Evolutionary conservation across 106 monocot genomes (phyloP), one percentile per base, ranked within the genome.

Genomic region (Dendrobium catenatum): DNA sequence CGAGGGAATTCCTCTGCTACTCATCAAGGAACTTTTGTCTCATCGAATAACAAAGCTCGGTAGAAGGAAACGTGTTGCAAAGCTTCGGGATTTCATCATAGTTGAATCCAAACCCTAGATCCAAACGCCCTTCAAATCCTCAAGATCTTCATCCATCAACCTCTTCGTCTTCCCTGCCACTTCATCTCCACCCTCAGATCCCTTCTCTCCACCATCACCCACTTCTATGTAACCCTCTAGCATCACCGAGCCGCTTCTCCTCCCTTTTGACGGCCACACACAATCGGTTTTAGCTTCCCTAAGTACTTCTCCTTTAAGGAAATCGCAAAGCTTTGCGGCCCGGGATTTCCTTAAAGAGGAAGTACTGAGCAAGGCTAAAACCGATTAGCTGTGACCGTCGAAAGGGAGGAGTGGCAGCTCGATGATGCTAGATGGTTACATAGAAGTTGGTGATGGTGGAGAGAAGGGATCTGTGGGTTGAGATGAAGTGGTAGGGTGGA

Each of bases 11-110:
- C 84, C 66, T 72, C 72, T 48, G 78, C 83, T 82, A 68, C 33
- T 88, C 85, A n/a, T 85, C 82, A 5, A 80, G 29, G 77, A 83
- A 85, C 78, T 72, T 77, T 85, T 88, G 85, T 22, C 70, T 78
- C 82, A 88, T 80, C 47, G 85, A 85, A 72, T 88, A 88, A 76
- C 88, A 88, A 16, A 88, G 77, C 81, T 88, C 85, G 19, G 85
- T 83, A 16, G 88, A 85, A 22, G 88, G 88, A 20, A 88, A 42
- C 4, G 88, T 88, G 56, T 44, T 80, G 61, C 88, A 88, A 24
- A 88, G 85, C 85, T 85, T 85, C 13, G 88, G 88, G 22, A 88
- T 88, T 75, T 83, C 88, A 8, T 88, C 88, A 44, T 88, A 88
- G 73, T 72, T 85, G 78, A 88, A 88, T 10, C 88, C 88, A 41